Evolutionary conservation across 306 rosid species (phyloP), one percentile per base, ranked within the genome.

Genomic region (Dryas alaskensis): DNA sequence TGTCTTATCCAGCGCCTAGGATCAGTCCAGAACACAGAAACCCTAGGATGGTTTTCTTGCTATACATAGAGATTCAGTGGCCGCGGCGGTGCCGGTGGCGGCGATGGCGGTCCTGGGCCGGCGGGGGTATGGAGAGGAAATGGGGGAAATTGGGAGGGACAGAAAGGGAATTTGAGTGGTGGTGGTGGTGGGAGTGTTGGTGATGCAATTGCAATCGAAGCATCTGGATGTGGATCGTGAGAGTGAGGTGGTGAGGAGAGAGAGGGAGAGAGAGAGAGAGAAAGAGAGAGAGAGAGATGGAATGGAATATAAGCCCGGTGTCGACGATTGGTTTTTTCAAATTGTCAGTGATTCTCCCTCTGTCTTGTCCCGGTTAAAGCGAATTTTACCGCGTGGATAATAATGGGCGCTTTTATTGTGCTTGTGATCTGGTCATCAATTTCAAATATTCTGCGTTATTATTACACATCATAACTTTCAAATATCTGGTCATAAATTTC

Each of bases 1-100:
- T 57, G 50, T 74, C 8, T 75, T 81, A 85, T 16, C 82, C 87
- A 3, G 87, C 86, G 22, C 83, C 84, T 19, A 81, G 86, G 47
- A 80, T 52, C 45, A 75, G 47, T 58, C 90, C 89, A 71, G 69
- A 84, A 72, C 73, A 82, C 46, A 87, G 87, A 84, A 86, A 82
- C 72, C 88, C 85, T 69, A 78, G 54, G 65, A 87, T 71, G 9
- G 79, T 25, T 19, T 68, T 63, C 52, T 55, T 73, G 76, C 83
- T 66, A 54, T 73, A 75, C 95, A 89, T 82, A 78, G 76, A 78
- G 76, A 84, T 77, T 70, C 76, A 31, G 4, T 17, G 67, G 73
- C 31, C 51, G 47, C 11, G 74, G 54, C 46, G 76, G 49, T 2
- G 60, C 11, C 31, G 37, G 22, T 2, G 73, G 25, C 48, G 25